phyloP scores from a whole-genome alignment of 1,139 yeast genomes.

The Nakaseomyces sp. region DNA sequence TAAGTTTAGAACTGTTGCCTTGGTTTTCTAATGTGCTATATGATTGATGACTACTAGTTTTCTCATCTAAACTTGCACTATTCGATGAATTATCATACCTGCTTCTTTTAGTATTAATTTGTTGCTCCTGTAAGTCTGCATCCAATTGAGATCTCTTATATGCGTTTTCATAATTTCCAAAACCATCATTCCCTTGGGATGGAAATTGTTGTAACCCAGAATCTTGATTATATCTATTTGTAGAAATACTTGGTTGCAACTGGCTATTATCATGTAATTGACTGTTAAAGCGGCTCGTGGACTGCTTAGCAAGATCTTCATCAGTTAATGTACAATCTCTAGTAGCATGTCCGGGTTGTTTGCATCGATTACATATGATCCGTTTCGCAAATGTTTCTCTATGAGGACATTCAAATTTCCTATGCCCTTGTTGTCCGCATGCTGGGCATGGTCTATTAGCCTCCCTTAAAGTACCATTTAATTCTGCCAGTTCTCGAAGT shows the following conservation, averaged over 20 bases:
- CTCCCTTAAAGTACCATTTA: conserved; percentile 90
- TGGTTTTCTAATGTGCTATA: too few relatives aligned
- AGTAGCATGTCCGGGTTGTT: conserved; percentile 77
- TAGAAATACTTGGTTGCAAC: not conserved
- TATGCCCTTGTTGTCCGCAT: conserved; percentile 55
- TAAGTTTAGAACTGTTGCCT: conserved; percentile 1
- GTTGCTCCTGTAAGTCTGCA: not conserved
- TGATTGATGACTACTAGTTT: not conserved
- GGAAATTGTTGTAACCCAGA: too few relatives aligned
- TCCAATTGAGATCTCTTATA: not conserved
- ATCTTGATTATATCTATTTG: conserved; percentile 1
- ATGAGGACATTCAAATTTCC: conserved; percentile 52
- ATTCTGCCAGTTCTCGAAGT: conserved; percentile 79
- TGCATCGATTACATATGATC: conserved; percentile 70
- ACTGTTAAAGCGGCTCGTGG: not conserved
- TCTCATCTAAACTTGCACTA: not conserved
- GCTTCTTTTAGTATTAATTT: not conserved
- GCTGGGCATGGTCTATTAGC: conserved; percentile 56
- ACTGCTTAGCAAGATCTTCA: not conserved
- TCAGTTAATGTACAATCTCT: conserved; percentile 54
- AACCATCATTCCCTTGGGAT: not conserved
- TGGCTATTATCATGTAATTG: not conserved
- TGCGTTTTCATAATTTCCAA: not conserved
- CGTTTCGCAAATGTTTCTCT: conserved; percentile 45
- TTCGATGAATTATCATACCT: not conserved